Evolutionary conservation across 805 yeast species (phyloP).

Genomic region (Clavispora santaluciae): DNA sequence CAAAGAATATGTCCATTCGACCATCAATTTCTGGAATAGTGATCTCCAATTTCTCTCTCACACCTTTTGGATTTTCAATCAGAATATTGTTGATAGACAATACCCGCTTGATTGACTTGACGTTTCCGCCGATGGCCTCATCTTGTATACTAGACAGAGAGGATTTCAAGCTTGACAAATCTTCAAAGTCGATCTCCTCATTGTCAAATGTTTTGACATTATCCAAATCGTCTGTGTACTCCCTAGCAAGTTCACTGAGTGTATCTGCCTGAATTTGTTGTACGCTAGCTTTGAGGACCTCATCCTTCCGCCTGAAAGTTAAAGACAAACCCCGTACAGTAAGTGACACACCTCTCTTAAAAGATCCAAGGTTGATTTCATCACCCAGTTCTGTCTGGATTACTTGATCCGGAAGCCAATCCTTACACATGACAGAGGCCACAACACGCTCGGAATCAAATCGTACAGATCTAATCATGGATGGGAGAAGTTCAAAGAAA

Average conservation of each 20-base stretch:
- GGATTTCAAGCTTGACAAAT: conserved; percentile 28
- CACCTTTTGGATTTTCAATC: conserved; percentile 23
- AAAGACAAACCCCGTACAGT: conserved; percentile 19
- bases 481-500: conserved; percentile 30
- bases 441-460: conserved; percentile 24
- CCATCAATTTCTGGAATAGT: conserved; percentile 35
- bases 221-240: conserved; percentile 31
- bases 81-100: conserved; percentile 23
- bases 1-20: conserved; percentile 34
- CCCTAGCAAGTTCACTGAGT: conserved; percentile 34
- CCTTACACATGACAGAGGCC: conserved; percentile 36
- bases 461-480: conserved; percentile 21
- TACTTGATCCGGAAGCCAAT: conserved; percentile 32
- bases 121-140: conserved; percentile 13
- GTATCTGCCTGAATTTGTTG: conserved; percentile 29
- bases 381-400: conserved; percentile 20
- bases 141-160: conserved; percentile 15
- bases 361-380: conserved; percentile 31
- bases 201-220: conserved; percentile 17
- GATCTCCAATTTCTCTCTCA: conserved; percentile 24
- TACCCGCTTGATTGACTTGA: conserved; percentile 30
- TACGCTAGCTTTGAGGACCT: conserved; percentile 18
- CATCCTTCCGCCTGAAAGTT: conserved; percentile 19
- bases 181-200: conserved; percentile 23
- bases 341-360: conserved; percentile 34